Conservation (phyloP, 805 yeast species). For the Debaryomyces hansenii region DNA sequence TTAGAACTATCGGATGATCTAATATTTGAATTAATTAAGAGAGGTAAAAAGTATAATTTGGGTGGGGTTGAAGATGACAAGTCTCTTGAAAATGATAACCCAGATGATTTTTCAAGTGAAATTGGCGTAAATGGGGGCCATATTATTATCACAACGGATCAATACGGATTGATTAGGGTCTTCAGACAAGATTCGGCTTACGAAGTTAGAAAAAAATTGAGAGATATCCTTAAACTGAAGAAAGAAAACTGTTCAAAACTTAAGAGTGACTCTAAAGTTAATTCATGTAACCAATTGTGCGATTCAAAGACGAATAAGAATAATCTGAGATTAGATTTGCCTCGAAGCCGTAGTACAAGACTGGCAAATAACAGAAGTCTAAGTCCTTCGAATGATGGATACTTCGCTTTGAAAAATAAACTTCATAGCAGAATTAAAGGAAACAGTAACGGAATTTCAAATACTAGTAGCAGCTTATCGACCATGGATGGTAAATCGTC, state of each 20-base stretch:
- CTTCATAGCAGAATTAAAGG: slow-evolving; percentile 4
- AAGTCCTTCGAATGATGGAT: slow-evolving; percentile 5
- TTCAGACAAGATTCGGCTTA: slow-evolving; percentile 79
- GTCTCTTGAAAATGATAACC: not conserved
- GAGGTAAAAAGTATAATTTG: slow-evolving; percentile 17
- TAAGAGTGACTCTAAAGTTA: not conserved
- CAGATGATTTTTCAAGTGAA: not conserved
- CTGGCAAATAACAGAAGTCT: slow-evolving; percentile 3
- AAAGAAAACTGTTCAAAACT: not conserved
- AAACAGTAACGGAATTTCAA: not conserved
- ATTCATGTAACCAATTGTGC: not conserved
- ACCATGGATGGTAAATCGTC: not conserved
- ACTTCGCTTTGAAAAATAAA: slow-evolving; percentile 2
- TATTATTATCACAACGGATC: slow-evolving; percentile 77
- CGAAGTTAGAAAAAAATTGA: slow-evolving; percentile 24
- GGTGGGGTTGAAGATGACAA: slow-evolving; percentile 3
- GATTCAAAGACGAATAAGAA: not conserved
- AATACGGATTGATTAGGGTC: slow-evolving; percentile 68
- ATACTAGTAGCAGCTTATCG: too few relatives aligned
- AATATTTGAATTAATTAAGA: slow-evolving; percentile 58
- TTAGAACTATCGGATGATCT: slow-evolving; percentile 77
- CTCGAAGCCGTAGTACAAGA: not conserved
- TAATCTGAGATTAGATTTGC: slow-evolving; percentile 2
- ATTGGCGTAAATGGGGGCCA: slow-evolving; percentile 22
- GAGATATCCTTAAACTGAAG: slow-evolving; percentile 13